Percentiles rank a stretch among this genome's conserved stretches.
Evolutionary conservation across 73 alveolate genomes (phyloP).

Genomic region (Paramecium pentaurelia): DNA sequence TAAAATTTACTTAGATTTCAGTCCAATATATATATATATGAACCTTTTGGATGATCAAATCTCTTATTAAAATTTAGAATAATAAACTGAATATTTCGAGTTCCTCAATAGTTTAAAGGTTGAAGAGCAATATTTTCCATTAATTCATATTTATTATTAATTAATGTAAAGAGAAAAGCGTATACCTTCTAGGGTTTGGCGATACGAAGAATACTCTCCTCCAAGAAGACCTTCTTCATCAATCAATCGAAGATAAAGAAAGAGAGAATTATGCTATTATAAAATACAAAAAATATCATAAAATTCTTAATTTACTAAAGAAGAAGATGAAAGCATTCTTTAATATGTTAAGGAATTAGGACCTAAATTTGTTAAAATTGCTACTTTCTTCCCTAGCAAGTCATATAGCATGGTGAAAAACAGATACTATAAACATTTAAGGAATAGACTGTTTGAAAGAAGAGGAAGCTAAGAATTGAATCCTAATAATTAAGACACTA

Average conservation of each 20-base stretch:
- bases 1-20: background rate
- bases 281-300: background rate
- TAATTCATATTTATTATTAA: background rate
- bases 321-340: background rate
- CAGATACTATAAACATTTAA: background rate
- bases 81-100: background rate
- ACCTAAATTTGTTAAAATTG: conserved; percentile 28
- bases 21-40: background rate
- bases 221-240: background rate
- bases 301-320: background rate
- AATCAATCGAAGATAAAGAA: background rate
- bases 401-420: conserved; percentile 19
- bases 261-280: background rate
- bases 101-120: background rate
- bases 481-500: background rate
- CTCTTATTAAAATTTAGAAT: background rate
- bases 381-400: background rate
- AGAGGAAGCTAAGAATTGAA: background rate
- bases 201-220: background rate
- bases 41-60: background rate
- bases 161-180: background rate
- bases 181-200: background rate
- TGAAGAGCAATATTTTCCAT: background rate
- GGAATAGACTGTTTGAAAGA: background rate
- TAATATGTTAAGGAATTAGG: background rate